These are phyloP conservation scores for Collybiopsis luxurians DNA, from an alignment of 768 basidiomycete species.

Conservation along the genomic window DNA sequence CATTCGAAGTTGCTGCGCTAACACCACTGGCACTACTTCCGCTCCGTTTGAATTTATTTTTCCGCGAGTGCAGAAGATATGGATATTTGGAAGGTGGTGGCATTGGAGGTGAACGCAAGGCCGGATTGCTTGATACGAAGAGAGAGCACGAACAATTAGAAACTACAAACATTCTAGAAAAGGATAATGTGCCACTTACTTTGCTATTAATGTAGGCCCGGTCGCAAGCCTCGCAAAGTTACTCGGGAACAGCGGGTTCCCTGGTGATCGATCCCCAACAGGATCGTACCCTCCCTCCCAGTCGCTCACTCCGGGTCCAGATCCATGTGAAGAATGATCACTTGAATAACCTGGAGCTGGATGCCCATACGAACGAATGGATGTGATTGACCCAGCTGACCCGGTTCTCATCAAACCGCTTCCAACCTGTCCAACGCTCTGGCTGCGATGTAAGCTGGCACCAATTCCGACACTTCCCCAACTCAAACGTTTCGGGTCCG, in stretches of 20 bases:
- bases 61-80: too few relatives aligned
- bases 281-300: slow-evolving; percentile 42
- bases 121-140: slow-evolving; percentile 17
- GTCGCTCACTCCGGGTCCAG: too few relatives aligned
- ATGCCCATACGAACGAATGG: neutral
- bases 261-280: slow-evolving; percentile 64
- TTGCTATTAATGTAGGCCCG: slow-evolving; percentile 62
- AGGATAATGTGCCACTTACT: slow-evolving; percentile 20
- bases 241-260: slow-evolving; percentile 78
- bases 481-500: neutral
- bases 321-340: neutral
- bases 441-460: neutral
- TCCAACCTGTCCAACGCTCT: neutral
- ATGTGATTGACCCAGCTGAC: neutral
- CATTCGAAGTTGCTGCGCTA: too few relatives aligned
- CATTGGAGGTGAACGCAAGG: slow-evolving; percentile 12
- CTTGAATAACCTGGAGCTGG: neutral
- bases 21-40: too few relatives aligned
- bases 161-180: neutral
- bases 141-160: neutral
- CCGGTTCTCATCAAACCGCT: slow-evolving; percentile 3
- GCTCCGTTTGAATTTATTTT: too few relatives aligned
- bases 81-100: too few relatives aligned
- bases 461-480: slow-evolving; percentile 1
- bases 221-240: slow-evolving; percentile 69